Base-by-base conservation (phyloP, 2,329 filamentous ascomycete genomes). In the Fusarium penzigii region DNA sequence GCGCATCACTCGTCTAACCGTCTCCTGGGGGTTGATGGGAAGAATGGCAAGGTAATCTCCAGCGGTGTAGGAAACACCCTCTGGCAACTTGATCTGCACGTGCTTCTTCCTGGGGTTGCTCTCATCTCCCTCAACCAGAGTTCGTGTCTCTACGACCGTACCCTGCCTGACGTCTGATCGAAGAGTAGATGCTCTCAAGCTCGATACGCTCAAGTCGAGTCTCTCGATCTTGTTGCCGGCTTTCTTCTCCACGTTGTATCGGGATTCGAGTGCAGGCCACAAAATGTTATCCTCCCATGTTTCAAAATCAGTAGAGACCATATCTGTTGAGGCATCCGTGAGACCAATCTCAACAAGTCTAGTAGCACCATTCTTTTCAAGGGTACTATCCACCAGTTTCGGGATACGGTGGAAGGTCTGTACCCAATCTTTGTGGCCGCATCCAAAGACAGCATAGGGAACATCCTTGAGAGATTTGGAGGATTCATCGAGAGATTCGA, bases 41-140 rank as follows among this genome's bases (percentile, higher is more conserved):
- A 90, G 74, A 3, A 91, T 76, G 0, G 87, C 86, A 1, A 92
- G 78, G 65, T 93, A 92, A 65, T 92, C 89, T 16, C 89, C 89
- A 2, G 85, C 81, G 17, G 80, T 78, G 69, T 92, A 92, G 0
- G 77, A 78, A 74, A 83, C 76, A 45, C 79, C 81, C 0, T 76
- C 79, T 0, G 89, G 88, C 1, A 92, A 75, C 55, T 82, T 80
- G 29, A 91, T 82, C 54, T 84, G 83, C 16, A 90, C 79, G 55
- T 86, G 79, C 20, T 81, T 80, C 73, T 90, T 90, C 10, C 39
- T 16, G 20, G 20, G 20, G 3, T 48, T 32, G 5, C 20, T 43
- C 16, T 46, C 52, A 6, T 48, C 43, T 10, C 39, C 43, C 7
- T 38, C 11, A 16, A 43, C 36, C 29, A 55, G 39, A 11, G 32